Evolutionary conservation across 2,329 filamentous ascomycete species (phyloP).

Genomic region (Colletotrichum kahawae): DNA sequence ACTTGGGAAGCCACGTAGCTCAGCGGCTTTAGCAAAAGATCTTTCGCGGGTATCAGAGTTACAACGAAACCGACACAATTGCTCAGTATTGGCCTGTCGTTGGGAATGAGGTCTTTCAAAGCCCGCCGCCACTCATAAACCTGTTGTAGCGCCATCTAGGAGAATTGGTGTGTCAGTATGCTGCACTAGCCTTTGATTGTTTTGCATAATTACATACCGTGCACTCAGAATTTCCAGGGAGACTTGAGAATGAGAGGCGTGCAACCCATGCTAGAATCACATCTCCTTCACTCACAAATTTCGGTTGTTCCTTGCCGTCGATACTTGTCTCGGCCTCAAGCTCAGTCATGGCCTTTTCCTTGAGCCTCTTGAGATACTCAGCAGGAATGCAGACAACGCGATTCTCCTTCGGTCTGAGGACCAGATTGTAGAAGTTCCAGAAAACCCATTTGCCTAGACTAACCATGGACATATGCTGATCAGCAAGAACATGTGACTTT

Average conservation of each 20-base stretch:
- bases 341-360: not conserved
- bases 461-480: not conserved
- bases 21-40: not conserved
- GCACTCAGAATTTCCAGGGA: constrained; percentile 21
- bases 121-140: not conserved
- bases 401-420: not conserved
- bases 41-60: not conserved
- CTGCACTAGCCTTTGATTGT: not conserved
- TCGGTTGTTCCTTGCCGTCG: not conserved
- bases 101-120: not conserved
- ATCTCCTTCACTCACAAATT: constrained; percentile 42
- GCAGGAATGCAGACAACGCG: not conserved
- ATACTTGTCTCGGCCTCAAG: constrained; percentile 25
- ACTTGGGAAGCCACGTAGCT: not conserved
- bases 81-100: not conserved
- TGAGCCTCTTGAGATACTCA: not conserved
- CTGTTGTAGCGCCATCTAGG: not conserved
- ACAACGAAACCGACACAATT: not conserved
- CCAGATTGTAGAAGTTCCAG: not conserved
- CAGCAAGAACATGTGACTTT: not conserved
- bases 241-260: constrained; percentile 30
- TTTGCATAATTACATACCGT: not conserved
- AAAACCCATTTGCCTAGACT: not conserved
- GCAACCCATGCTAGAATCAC: constrained; percentile 42
- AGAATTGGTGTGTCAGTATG: not conserved